Base-by-base conservation (phyloP, 257 asterid genomes). In the Misopates orontium region DNA sequence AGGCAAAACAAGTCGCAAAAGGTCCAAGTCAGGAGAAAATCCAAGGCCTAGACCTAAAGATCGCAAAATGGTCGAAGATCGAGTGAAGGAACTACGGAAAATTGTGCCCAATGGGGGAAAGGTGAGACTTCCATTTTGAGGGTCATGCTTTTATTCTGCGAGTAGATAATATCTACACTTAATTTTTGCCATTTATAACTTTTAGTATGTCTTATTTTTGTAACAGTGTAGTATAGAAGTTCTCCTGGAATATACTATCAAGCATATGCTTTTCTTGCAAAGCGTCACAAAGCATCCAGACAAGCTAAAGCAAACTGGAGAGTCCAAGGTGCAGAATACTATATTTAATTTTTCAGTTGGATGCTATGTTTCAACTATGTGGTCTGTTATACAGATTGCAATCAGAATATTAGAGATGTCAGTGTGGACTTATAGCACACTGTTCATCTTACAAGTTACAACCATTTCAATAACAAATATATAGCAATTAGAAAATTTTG, bases 51-150 rank as follows among this genome's bases (percentile, higher is more conserved):
- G 99, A 69, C 97, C 99, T 1, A 90, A 93, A 77, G 99, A 93
- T 79, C 90, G 99, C 7, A 97, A 93, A 74, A 86, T 93, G 99
- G 87, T 93, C 70, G 97, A 93, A 84, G 99, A 93, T 45, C 95
- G 97, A 7, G 94, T 93, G 18, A 93, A 87, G 83, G 99, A 93
- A 57, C 71, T 93, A 54, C 79, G 99, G 76, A 96, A 93, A 77
- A 87, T 93, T 18, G 96, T 93, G 62, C 98, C 98, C 6, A 89
- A 89, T 54, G 98, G 95, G 45, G 93, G 85, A 41, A 92, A 92
- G 96, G 98, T 91, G 68, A 78, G 53, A 25, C 67, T 28, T 74
- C 44, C 40, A 40, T 3, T 54, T 60, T 31, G 28, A 44, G 24
- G 4, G 23, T 58, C 23, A 2, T 19, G 21, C 9, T 62, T 36